These are phyloP conservation scores for Glomus cerebriforme DNA, from an alignment of 192 early-diverging fungal species.

Conservation along the genomic window DNA sequence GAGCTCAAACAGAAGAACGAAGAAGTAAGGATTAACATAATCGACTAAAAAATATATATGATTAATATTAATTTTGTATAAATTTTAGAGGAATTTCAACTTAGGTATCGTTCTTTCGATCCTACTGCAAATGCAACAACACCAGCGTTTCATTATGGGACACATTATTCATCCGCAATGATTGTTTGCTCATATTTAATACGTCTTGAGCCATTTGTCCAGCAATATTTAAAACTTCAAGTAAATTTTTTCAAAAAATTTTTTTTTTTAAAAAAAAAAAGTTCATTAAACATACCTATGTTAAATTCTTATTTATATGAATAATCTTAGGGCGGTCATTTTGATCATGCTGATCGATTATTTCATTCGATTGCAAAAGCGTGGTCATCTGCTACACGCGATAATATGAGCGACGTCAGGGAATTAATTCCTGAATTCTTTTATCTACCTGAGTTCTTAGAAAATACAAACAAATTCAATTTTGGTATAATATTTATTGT, in stretches of 20 bases:
- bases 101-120: conserved; percentile 67
- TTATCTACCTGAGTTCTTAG: conserved; percentile 90
- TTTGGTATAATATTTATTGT: conserved; percentile 53
- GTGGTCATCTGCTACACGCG: conserved; percentile 72
- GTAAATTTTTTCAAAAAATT: conserved; percentile 36
- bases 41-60: background rate
- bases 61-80: conserved; percentile 14
- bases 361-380: conserved; percentile 78
- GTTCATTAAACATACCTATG: background rate
- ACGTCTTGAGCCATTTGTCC: conserved; percentile 88
- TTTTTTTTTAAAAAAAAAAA: conserved; percentile 19
- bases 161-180: conserved; percentile 94
- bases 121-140: conserved; percentile 47
- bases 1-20: conserved; percentile 73
- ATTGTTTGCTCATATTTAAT: conserved; percentile 88
- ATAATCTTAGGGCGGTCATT: conserved; percentile 64
- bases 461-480: conserved; percentile 70
- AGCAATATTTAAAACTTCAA: conserved; percentile 73
- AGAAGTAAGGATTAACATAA: conserved; percentile 33
- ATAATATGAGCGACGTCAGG: conserved; percentile 81
- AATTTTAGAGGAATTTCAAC: conserved; percentile 59
- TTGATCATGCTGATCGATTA: conserved; percentile 82
- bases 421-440: conserved; percentile 97
- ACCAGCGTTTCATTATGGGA: conserved; percentile 90
- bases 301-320: background rate